Evolutionary conservation across 306 rosid species (phyloP), one percentile per base, ranked within the genome.

Genomic region (Luffa aegyptiaca): DNA sequence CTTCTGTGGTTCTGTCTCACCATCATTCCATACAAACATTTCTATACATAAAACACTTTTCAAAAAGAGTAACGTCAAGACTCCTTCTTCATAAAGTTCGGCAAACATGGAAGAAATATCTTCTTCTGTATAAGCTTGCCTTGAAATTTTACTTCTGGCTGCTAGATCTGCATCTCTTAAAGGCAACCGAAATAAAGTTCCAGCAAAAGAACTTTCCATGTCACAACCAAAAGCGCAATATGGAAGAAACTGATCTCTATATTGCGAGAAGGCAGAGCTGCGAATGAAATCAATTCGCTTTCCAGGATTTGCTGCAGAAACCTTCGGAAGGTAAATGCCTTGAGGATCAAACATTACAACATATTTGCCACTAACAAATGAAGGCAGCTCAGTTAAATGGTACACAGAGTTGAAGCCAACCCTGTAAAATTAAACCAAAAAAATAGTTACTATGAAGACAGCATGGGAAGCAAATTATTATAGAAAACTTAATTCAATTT

Each of bases 401-500:
- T 94, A 94, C 72, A 94, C 98, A 6, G 98, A 94, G 87, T 94
- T 94, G 95, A 94, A 94, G 82, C 98, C 98, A 75, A 94, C 96
- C 89, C 98, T 94, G 79, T 51, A 68, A 80, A 79, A 75, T 42
- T 46, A 76, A 79, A 72, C 75, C 77, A 76, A 80, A 80, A 80
- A 66, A 52, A 74, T 70, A 33, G 69, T 84, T 57, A 80, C 70
- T 78, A 74, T n/a, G 85, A 63, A 78, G 52, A 20, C 80, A 56
- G 11, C 18, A 18, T 33, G 3, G 61, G 45, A 74, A 51, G 44
- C 11, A 74, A 74, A 74, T 33, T 46, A 33, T 74, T 16, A 33
- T 3, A 51, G 6, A 51, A 31, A 74, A 33, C 44, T 51, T 51
- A 18, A 31, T 74, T 14, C 8, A 51, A 72, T 74, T 72, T 72